phyloP scores from a whole-genome alignment of 345 rosid genomes.

The Cardamine resedifolia region DNA sequence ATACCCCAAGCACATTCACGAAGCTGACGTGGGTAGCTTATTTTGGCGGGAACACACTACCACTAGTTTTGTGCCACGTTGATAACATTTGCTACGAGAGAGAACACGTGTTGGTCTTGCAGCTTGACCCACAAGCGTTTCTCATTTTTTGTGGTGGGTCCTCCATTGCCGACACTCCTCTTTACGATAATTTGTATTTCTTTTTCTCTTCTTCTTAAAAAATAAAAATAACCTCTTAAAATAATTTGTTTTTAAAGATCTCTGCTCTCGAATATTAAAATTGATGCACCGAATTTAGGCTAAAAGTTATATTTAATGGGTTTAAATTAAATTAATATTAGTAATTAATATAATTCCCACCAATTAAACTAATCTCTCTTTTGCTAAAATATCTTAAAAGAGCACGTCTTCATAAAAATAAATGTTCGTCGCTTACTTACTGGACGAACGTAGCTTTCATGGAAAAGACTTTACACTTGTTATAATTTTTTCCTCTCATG shows the following conservation, averaged over 20 bases:
- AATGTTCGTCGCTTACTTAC: slow-evolving; percentile 6
- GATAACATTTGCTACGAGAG: neutral
- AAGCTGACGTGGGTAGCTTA: slow-evolving; percentile 28
- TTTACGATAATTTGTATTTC: neutral
- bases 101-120: slow-evolving; percentile 18
- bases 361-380: neutral
- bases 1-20: slow-evolving; percentile 7
- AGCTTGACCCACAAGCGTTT: slow-evolving; percentile 23
- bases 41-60: slow-evolving; percentile 15
- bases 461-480: slow-evolving; percentile 11
- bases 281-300: neutral
- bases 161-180: slow-evolving; percentile 31
- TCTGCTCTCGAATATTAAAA: neutral
- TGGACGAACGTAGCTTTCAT: slow-evolving; percentile 33
- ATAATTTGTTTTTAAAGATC: neutral
- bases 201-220: neutral
- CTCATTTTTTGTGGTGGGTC: slow-evolving; percentile 24
- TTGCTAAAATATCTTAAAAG: slow-evolving; percentile 18
- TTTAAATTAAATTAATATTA: neutral
- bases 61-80: slow-evolving; percentile 25
- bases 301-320: neutral
- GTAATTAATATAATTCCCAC: neutral
- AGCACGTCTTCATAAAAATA: slow-evolving; percentile 1
- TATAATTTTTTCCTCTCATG: slow-evolving; percentile 1
- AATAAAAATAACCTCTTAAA: neutral